Conservation (phyloP, 2,329 filamentous ascomycete species). For the Gaeumannomyces sp. region DNA sequence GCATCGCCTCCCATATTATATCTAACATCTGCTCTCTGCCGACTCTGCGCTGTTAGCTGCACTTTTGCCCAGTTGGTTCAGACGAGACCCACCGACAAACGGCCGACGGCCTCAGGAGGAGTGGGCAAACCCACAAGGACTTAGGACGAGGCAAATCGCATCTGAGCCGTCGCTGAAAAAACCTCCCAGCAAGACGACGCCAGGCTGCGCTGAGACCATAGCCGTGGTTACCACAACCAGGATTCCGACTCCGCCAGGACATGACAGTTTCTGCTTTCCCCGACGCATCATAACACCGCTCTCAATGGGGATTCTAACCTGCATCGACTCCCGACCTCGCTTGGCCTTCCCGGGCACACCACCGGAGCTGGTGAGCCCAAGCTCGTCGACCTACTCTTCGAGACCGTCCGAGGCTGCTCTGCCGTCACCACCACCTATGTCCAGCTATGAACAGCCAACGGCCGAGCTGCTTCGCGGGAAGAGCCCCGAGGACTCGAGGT, state of each 20-base stretch:
- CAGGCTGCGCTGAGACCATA: not conserved
- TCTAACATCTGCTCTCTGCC: not conserved
- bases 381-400: constrained; percentile 40
- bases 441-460: constrained; percentile 46
- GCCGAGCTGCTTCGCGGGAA: constrained; percentile 37
- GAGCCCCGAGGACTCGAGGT: constrained; percentile 30
- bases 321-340: constrained; percentile 43
- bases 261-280: not conserved
- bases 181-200: not conserved
- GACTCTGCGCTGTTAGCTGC: not conserved
- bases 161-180: not conserved
- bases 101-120: not conserved
- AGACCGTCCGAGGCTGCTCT: constrained; percentile 20
- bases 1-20: not conserved
- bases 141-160: not conserved
- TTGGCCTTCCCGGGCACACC: constrained; percentile 47
- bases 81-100: not conserved
- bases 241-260: not conserved
- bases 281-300: constrained; percentile 18
- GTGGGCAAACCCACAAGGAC: not conserved
- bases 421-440: constrained; percentile 45
- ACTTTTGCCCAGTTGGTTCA: not conserved
- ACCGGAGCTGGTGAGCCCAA: constrained; percentile 47
- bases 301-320: constrained; percentile 52
- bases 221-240: not conserved